A percentile compares a stretch with the other conserved stretches of the same genome.
phyloP scores from a whole-genome alignment of 208 protist genomes.

The Angomonas deanei region DNA sequence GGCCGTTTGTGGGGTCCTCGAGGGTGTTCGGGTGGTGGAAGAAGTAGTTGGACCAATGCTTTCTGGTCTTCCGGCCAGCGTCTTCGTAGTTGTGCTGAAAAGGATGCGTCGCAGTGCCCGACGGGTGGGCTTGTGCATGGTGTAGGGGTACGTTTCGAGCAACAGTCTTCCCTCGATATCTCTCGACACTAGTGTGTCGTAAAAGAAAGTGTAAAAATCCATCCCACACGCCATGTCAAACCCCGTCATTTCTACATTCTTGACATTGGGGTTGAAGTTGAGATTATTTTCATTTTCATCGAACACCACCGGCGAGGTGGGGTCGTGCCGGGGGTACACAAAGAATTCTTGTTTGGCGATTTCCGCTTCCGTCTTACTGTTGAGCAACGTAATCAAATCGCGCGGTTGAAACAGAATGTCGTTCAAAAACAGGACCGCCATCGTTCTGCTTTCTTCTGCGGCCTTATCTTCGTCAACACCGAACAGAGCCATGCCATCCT shows the following conservation, averaged over 20 bases:
- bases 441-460: background rate
- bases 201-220: conserved; percentile 77
- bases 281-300: background rate
- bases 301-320: background rate
- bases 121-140: conserved; percentile 1
- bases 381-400: conserved; percentile 58
- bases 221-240: conserved; percentile 85
- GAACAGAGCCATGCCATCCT: conserved; percentile 47
- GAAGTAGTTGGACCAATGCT: background rate
- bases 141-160: conserved; percentile 37
- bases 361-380: conserved; percentile 33
- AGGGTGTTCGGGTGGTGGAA: background rate
- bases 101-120: background rate
- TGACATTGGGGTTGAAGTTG: background rate
- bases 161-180: conserved; percentile 38
- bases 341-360: background rate
- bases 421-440: conserved; percentile 79
- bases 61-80: background rate
- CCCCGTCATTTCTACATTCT: background rate
- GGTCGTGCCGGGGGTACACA: background rate
- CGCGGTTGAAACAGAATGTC: conserved; percentile 64
- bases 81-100: background rate
- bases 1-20: background rate
- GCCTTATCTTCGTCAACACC: background rate
- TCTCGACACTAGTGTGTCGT: conserved; percentile 66